These are phyloP conservation scores for Aspergillus spinulosporus DNA, from an alignment of 2,329 filamentous ascomycete species.

Conservation along the genomic window DNA sequence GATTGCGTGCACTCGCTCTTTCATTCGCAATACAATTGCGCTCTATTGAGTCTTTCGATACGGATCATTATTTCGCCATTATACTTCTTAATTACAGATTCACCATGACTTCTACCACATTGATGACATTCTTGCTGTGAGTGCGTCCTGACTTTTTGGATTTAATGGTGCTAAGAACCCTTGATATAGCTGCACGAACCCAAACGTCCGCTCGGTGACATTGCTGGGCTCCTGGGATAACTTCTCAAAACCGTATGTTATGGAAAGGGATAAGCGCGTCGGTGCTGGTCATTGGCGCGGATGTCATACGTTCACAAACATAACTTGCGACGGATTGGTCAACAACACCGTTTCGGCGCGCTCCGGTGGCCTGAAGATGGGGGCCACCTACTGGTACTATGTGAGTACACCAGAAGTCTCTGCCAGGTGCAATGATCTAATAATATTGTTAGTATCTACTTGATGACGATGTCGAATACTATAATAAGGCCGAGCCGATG, in stretches of 20 bases:
- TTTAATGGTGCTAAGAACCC: conserved; percentile 20
- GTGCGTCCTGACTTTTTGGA: conserved; percentile 13
- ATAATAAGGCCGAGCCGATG: conserved; percentile 69
- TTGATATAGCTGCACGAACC: conserved; percentile 35
- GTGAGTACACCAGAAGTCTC: conserved; percentile 54
- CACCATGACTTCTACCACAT: conserved; percentile 36
- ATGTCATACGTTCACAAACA: conserved; percentile 82
- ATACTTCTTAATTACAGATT: too few species aligned
- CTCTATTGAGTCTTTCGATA: conserved; percentile 2
- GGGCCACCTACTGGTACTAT: conserved; percentile 93
- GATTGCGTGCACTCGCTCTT: background rate
- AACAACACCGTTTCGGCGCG: conserved; percentile 57
- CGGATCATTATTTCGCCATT: too few species aligned
- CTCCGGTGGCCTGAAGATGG: conserved; percentile 84
- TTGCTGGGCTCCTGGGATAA: conserved; percentile 95
- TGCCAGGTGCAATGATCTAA: conserved; percentile 25
- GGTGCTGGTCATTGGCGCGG: conserved; percentile 80
- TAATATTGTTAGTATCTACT: conserved; percentile 68
- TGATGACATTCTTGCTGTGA: conserved; percentile 41
- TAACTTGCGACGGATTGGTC: conserved; percentile 73
- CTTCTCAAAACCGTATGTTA: conserved; percentile 73
- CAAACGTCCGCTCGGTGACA: conserved; percentile 62
- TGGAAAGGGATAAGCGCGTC: conserved; percentile 76
- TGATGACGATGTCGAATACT: conserved; percentile 72
- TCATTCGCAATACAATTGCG: conserved; percentile 6